Percentiles rank a stretch among this genome's conserved stretches.
Evolutionary conservation across 495 filamentous ascomycete genomes (phyloP).

Genomic region (Daldinia loculata): DNA sequence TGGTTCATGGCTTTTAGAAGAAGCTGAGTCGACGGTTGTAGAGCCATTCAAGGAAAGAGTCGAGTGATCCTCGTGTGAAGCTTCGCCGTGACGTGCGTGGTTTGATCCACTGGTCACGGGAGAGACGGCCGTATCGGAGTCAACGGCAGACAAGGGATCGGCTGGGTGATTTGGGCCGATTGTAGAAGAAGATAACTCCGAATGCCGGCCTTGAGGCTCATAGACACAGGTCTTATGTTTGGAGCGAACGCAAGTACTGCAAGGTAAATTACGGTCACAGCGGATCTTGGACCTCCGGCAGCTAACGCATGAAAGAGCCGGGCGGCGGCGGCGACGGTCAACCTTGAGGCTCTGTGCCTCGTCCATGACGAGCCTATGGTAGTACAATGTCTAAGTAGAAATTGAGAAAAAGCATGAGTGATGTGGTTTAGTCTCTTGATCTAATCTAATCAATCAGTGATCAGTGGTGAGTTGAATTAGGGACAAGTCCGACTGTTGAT

Average conservation of each 20-base stretch:
- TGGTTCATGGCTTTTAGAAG: conserved; percentile 15
- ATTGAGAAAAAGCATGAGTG: not conserved
- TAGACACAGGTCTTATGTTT: conserved; percentile 59
- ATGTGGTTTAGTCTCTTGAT: not conserved
- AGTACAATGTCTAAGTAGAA: not conserved
- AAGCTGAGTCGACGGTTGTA: conserved; percentile 24
- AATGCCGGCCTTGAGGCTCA: conserved; percentile 31
- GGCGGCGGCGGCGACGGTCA: conserved; percentile 51
- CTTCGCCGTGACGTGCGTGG: conserved; percentile 20
- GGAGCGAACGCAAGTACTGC: conserved; percentile 59
- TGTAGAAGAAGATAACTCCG: conserved; percentile 17
- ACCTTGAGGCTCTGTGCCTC: conserved; percentile 8
- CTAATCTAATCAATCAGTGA: conserved; percentile 30
- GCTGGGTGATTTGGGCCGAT: conserved; percentile 7
- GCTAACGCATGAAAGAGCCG: conserved; percentile 60
- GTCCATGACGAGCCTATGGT: conserved; percentile 14
- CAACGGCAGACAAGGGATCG: conserved; percentile 3
- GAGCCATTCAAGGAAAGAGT: conserved; percentile 26
- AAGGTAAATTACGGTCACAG: conserved; percentile 62
- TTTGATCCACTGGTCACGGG: conserved; percentile 7
- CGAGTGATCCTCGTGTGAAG: conserved; percentile 25
- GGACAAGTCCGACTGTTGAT: not conserved
- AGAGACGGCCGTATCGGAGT: conserved; percentile 11
- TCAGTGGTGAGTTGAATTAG: conserved; percentile 5
- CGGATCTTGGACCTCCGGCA: conserved; percentile 65